Base-by-base conservation (phyloP, 2,329 filamentous ascomycete genomes). In the Sporothrix globosa region DNA sequence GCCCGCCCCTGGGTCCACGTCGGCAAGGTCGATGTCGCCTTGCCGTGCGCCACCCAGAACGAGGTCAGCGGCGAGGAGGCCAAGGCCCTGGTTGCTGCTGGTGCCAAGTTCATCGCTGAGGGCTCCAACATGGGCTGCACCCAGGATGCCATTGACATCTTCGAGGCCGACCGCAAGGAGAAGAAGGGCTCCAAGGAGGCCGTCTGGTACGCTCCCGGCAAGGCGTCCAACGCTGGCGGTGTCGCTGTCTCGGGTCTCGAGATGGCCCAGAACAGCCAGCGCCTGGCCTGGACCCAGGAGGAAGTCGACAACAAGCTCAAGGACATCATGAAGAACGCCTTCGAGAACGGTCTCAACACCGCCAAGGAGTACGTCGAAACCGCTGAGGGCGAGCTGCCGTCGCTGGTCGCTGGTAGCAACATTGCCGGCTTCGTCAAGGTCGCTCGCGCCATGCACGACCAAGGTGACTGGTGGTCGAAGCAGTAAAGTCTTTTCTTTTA, bases 61-160 rank as follows among this genome's bases (percentile, higher is more conserved):
- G 96, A 99, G 84, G 93, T 99, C 78, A 93, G 88, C 78, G 89
- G 90, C 79, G 93, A 96, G 77, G 96, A 99, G 86, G 96, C 94
- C 68, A 85, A 92, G 83, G 89, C 87, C 21, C 88, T 98, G 58
- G 88, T 97, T 72, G 86, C 86, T 66, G 87, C 87, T 72, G 95
- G 95, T 75, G 87, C 87, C 78, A 88, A 90, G 80, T 96, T 93
- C 85, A 90, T 98, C 75, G 96, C 96, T 71, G 96, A 99, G 84
- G 96, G 96, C 70, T 96, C 91, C 83, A 98, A 98, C 89, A 98
- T 99, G 96, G 96, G 96, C 74, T 97, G 93, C 86, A 97, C 94
- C 46, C 93, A 96, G 83, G 93, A 92, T 75, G 95, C 95, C 75
- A 97, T 99, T 77, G 92, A 97, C 77, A 85, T 93, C 75, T 98